Evolutionary conservation across 2,329 filamentous ascomycete genomes (phyloP), one percentile per base, ranked within the genome.

Genomic region (Aaosphaeria pasadenensis): DNA sequence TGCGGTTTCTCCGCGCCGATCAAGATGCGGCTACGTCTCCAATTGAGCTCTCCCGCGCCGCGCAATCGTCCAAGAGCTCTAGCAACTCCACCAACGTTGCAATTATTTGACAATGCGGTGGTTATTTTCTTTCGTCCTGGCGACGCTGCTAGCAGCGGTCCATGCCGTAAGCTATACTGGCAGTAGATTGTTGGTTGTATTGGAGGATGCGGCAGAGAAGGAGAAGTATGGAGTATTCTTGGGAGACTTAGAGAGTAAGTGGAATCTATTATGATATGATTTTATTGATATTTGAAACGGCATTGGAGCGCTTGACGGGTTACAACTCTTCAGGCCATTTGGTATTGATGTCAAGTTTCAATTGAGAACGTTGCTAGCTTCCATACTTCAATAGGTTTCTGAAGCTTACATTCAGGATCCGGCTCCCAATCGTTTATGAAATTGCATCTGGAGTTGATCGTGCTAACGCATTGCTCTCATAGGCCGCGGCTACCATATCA

Each of bases 401-500:
- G 17, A 24, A 24, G 17, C 17, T 24, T 24, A 24, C 17, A 24
- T 24, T 24, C 17, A 24, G 17, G 17, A 24, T 24, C 17, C 17
- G 17, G 17, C 32, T 30, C 31, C 36, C 7, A 35, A 31, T 13
- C 17, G 13, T 28, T 38, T 30, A 44, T 31, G 2, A 30, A n/a
- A n/a, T 11, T 29, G 31, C 36, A 44, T 38, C 31, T 45, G 30
- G 46, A 36, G 52, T 60, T 50, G 47, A 52, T 40, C 29, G 39
- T 24, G 33, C 33, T 36, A 36, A 36, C 33, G n/a, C 2, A 36
- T 36, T n/a, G 28, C 7, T 13, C 4, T 7, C 39, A 7, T 60
- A 97, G 94, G 77, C 60, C 85, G 94, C 68, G 92, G 91, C 56
- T 97, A 88, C 72, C 77, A 86, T 51, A 78, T 96, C 58, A 81